Base-by-base conservation (phyloP, 2,329 filamentous ascomycete genomes). In the Camillea tinctor region DNA sequence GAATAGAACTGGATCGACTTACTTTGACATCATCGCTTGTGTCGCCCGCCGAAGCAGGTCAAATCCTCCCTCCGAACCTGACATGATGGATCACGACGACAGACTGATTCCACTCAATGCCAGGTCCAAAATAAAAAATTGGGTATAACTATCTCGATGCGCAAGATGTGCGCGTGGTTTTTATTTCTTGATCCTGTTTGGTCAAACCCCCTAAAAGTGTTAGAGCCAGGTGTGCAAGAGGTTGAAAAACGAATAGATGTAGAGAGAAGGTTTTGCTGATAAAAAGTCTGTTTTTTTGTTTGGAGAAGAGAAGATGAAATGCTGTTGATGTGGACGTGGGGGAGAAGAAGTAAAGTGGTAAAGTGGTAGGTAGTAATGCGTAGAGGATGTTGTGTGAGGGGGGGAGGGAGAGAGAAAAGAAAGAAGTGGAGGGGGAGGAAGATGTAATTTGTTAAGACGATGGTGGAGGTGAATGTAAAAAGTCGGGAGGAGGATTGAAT, bases 11-110 rank as follows among this genome's bases (percentile, higher is more conserved):
- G 57, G 58, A 65, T 51, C 55, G 59, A 60, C 83, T 73, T 81
- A 86, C 83, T 77, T 86, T 75, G 83, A 86, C 78, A 82, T 81
- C 80, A 87, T 83, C 67, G 81, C 81, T 69, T 86, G 83, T n/a
- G 84, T 87, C 63, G 84, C 84, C 72, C 84, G 79, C 70, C 82
- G 79, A 64, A 87, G 73, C 66, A 87, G 76, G 73, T 87, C 84
- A 67, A 81, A 84, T 66, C 81, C 78, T 69, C 80, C 79, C 71
- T 83, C 80, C 61, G 78, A 75, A 75, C 79, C 79, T 69, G 82
- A 78, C 83, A 86, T 85, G 68, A 64, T 65, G 65, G 66, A 58
- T 57, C 22, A 52, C 62, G 62, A 64, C 55, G 60, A 62, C 60
- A 60, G 44, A 44, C 52, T 54, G 48, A 54, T 61, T 57, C 63